Conservation (phyloP, 305 asterid genomes). For the Fraxinus velutina region DNA sequence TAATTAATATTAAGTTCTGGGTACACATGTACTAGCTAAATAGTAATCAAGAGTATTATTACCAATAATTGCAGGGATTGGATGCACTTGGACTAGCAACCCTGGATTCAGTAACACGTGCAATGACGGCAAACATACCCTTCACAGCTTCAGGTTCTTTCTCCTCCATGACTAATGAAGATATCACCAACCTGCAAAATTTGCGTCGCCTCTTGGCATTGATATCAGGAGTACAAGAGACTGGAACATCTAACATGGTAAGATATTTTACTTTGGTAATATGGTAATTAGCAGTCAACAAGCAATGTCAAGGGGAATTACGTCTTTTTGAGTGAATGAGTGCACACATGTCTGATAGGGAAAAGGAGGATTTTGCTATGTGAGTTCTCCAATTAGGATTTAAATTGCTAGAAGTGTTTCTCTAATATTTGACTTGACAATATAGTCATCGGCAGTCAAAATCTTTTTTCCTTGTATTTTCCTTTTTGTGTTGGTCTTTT, state of each 20-base stretch:
- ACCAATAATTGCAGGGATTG: slow-evolving; percentile 60
- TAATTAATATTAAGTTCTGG: not conserved
- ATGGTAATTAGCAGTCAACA: slow-evolving; percentile 4
- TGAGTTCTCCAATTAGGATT: not conserved
- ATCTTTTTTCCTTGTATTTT: not conserved
- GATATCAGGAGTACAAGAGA: slow-evolving; percentile 52
- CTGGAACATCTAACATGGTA: slow-evolving; percentile 43
- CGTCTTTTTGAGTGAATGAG: slow-evolving; percentile 9
- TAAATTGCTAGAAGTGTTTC: not conserved
- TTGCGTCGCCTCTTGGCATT: slow-evolving; percentile 65
- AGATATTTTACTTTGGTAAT: slow-evolving; percentile 21
- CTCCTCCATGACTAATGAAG: slow-evolving; percentile 74
- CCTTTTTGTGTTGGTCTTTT: not conserved
- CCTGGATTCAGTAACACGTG: slow-evolving; percentile 53
- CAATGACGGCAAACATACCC: slow-evolving; percentile 50
- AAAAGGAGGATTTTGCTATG: not conserved
- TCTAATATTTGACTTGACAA: not conserved
- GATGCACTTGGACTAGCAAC: slow-evolving; percentile 87
- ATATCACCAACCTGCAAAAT: slow-evolving; percentile 63
- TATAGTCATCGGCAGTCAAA: not conserved
- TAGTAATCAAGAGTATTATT: not conserved
- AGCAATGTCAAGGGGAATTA: not conserved
- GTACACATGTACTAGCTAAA: not conserved
- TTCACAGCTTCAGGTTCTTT: slow-evolving; percentile 43
- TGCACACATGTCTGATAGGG: not conserved